phyloP scores from a whole-genome alignment of 2,329 filamentous ascomycete genomes.

The Huntiella savannae region DNA sequence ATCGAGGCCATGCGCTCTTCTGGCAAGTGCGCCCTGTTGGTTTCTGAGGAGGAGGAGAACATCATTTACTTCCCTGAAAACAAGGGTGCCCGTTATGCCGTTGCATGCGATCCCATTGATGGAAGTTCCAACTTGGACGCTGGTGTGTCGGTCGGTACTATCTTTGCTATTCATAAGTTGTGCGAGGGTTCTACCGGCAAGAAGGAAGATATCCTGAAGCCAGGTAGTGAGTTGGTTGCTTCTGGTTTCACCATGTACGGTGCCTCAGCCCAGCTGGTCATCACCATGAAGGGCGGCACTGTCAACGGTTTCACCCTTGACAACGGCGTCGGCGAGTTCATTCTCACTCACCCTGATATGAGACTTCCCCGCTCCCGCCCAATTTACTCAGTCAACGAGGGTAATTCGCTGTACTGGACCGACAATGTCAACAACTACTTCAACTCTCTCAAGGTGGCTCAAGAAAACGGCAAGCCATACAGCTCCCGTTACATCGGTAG shows the following conservation, averaged over 20 bases:
- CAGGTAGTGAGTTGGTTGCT: conserved; percentile 79
- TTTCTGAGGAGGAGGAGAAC: conserved; percentile 97
- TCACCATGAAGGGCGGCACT: conserved; percentile 80
- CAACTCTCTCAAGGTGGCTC: conserved; percentile 67
- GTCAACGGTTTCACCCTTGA: conserved; percentile 98
- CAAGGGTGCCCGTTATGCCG: conserved; percentile 66
- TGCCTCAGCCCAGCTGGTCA: conserved; percentile 84
- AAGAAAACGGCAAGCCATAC: conserved; percentile 66
- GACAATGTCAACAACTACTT: conserved; percentile 76
- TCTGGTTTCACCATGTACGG: conserved; percentile 99
- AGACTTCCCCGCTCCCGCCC: conserved; percentile 55
- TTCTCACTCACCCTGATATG: conserved; percentile 94
- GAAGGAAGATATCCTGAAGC: conserved; percentile 71
- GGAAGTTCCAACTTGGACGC: conserved; percentile 95
- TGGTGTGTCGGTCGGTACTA: conserved; percentile 92
- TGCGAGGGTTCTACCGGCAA: conserved; percentile 54
- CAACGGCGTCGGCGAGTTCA: conserved; percentile 93
- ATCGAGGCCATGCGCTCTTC: conserved; percentile 87
- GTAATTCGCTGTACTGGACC: conserved; percentile 93
- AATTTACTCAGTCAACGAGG: conserved; percentile 98
- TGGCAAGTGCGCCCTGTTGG: conserved; percentile 72
- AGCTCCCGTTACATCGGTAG: conserved; percentile 86
- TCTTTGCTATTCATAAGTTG: conserved; percentile 87
- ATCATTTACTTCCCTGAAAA: conserved; percentile 70
- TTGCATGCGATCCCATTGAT: conserved; percentile 95